Base-by-base conservation (phyloP, 148 eudicot species). In the Arctostaphylos glauca region DNA sequence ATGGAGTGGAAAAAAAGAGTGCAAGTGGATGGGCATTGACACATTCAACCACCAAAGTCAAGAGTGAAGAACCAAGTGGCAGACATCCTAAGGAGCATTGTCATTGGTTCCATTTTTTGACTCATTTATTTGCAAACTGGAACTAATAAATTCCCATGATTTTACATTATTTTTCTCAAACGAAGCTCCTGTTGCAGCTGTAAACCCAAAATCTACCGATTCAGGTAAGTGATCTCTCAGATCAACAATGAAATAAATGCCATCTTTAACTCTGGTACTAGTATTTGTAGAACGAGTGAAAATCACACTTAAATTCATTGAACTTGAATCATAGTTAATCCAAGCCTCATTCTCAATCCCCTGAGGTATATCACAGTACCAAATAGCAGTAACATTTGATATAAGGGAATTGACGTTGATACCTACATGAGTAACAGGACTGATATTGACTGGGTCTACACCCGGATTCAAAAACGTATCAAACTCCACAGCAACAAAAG, bases 61-160 rank as follows among this genome's bases (percentile, higher is more conserved):
- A n/a, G n/a, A n/a, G n/a, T n/a, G n/a, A n/a, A n/a, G n/a, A n/a
- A n/a, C n/a, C n/a, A n/a, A n/a, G n/a, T n/a, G n/a, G n/a, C n/a
- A n/a, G n/a, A n/a, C n/a, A n/a, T n/a, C n/a, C n/a, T n/a, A n/a
- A n/a, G 15, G 3, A 9, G 2, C 38, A 21, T 23, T 62, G 1
- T 23, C 21, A 64, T 23, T 23, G 3, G 10, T 19, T 2, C 9
- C 5, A 6, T 21, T 31, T 31, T 31, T 62, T 0, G 64, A 3
- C 64, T 59, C 64, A 5, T 60, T 0, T n/a, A 60, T 6, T 84
- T 58, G 53, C 50, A 64, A 16, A 19, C 6, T 71, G 8, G 90
- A 86, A 59, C 60, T 83, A n/a, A n/a, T n/a, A 18, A 85, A 89
- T 8, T 79, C 18, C 91, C 91, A 86, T 3, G 89, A 86, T 12